phyloP scores from a whole-genome alignment of 345 rosid genomes.

The Erysimum cheiranthoides region DNA sequence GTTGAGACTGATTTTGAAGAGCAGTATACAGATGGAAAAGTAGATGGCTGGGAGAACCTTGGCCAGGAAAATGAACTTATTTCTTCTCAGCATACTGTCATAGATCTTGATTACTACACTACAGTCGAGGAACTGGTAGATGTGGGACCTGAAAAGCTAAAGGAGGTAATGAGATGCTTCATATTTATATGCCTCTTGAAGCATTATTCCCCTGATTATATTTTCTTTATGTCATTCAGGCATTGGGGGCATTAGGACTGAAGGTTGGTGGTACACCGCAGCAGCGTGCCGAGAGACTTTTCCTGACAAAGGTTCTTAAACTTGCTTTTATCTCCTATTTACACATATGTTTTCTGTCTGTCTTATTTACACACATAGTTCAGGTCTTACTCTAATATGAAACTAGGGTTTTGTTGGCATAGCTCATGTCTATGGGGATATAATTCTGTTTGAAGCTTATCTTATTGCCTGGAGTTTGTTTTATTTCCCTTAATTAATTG shows the following conservation, averaged over 20 bases:
- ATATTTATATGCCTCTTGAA: conserved; percentile 4
- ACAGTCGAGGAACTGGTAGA: conserved; percentile 87
- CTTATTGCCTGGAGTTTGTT: conserved; percentile 19
- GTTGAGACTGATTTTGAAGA: conserved; percentile 80
- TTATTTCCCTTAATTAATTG: background rate
- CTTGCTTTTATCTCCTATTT: conserved; percentile 7
- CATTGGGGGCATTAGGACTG: conserved; percentile 83
- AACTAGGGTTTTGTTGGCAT: conserved; percentile 5
- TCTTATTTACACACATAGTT: background rate
- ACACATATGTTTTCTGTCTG: conserved; percentile 19
- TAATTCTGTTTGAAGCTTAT: conserved; percentile 20
- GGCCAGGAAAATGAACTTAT: conserved; percentile 64
- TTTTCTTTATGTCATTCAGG: conserved; percentile 52
- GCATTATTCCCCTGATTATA: conserved; percentile 3
- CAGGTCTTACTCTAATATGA: conserved; percentile 11
- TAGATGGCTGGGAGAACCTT: conserved; percentile 70
- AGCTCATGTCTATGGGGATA: background rate
- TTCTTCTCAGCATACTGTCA: conserved; percentile 51
- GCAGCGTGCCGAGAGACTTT: conserved; percentile 96
- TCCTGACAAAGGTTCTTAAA: conserved; percentile 76
- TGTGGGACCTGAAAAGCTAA: conserved; percentile 90
- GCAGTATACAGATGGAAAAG: conserved; percentile 61
- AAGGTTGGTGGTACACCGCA: conserved; percentile 90
- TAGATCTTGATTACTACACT: conserved; percentile 93
- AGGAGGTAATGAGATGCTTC: conserved; percentile 61